Evolutionary conservation across 2,329 filamentous ascomycete species (phyloP).

Genomic region (Ophiosphaerella herpotricha): DNA sequence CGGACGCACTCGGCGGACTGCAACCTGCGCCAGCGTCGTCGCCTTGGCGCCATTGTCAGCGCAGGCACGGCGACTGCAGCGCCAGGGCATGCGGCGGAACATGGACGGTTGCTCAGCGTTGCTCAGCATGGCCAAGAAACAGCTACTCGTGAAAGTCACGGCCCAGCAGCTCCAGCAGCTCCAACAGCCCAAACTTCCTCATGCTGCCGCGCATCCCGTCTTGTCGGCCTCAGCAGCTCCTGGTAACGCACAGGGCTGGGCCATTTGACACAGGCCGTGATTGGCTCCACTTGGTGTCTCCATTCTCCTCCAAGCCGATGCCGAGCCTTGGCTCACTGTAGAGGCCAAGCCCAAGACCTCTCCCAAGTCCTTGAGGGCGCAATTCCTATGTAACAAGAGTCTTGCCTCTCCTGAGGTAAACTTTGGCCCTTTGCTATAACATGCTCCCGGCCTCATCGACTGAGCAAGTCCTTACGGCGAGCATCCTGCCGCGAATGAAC

Average conservation of each 20-base stretch:
- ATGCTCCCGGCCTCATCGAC: conserved; percentile 36
- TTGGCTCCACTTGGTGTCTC: conserved; percentile 23
- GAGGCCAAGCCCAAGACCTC: conserved; percentile 39
- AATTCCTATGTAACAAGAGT: conserved; percentile 39
- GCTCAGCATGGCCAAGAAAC: conserved; percentile 12
- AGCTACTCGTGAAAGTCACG: conserved; percentile 2
- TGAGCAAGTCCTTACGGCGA: conserved; percentile 18
- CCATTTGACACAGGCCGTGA: conserved; percentile 15
- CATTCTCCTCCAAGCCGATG: conserved; percentile 24
- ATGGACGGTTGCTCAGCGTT: conserved; percentile 8
- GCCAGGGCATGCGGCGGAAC: conserved; percentile 5
- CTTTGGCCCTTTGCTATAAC: conserved; percentile 36
- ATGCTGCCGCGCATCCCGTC: conserved; percentile 35
- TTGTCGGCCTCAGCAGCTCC: conserved; percentile 28
- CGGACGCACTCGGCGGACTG: conserved; percentile 26
- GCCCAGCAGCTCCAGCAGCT: background rate
- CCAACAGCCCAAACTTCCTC: conserved; percentile 5
- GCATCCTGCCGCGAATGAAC: conserved; percentile 31
- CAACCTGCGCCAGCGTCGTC: conserved; percentile 12
- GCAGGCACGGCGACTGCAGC: background rate
- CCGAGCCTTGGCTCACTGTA: conserved; percentile 31
- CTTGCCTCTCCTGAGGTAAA: conserved; percentile 42
- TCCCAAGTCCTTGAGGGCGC: conserved; percentile 39
- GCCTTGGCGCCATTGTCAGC: conserved; percentile 16
- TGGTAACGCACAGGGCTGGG: conserved; percentile 3